Base-by-base conservation (phyloP, 306 rosid genomes). In the Geum urbanum region DNA sequence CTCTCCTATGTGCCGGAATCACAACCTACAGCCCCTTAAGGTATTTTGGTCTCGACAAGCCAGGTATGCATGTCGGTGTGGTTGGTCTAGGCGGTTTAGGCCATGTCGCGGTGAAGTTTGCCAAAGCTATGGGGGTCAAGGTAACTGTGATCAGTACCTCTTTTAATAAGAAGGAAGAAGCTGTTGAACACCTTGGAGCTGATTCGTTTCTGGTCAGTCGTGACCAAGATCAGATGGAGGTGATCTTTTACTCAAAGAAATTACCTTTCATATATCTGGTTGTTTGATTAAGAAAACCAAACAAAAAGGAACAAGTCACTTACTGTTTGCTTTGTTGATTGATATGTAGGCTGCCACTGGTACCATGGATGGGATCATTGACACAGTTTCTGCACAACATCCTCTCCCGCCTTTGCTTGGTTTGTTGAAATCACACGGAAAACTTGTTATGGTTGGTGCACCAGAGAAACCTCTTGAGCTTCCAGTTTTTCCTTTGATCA, bases 331-430 rank as follows among this genome's bases (percentile, higher is more conserved):
- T 27, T 27, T 27, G 32, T 27, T 27, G 32, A 72, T 61, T 63
- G 16, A 27, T 27, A 9, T 58, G 16, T 11, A 78, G 74, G 74
- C 53, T 20, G 75, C 67, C 13, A 39, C 20, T 62, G 71, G 71
- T 18, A 77, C 89, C 5, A 20, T 87, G 64, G 89, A 87, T 66
- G 92, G 92, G 4, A 80, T 85, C 41, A 70, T 87, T 52, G 89
- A 82, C 55, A 82, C 91, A 0, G 85, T 84, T 51, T 82, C 85
- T 2, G 85, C 82, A 0, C 3, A 2, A 5, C 91, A 87, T 66
- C 68, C 91, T 27, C 75, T 87, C 0, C 19, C 76, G 7, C 87
- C 89, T 32, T 57, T 84, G 20, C 22, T 82, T 67, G 74, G 52
- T n/a, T 35, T 87, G 59, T 63, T 84, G 32, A 87, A 87, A 43